Base-by-base conservation (phyloP, 495 filamentous ascomycete genomes). In the Sordaria brevicollis region DNA sequence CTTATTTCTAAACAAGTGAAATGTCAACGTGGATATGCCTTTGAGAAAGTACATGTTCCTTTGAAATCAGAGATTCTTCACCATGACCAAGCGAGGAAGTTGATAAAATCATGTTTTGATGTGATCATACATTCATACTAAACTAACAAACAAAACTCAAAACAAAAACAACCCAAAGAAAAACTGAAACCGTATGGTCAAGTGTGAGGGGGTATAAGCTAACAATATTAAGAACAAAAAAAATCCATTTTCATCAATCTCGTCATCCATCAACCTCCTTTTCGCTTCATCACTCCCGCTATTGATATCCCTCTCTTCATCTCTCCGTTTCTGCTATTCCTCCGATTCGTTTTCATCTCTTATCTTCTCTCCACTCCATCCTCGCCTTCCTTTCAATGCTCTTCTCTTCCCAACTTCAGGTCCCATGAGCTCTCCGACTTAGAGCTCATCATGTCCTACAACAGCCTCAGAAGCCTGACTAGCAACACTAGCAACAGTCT, bases 401-500 rank as follows among this genome's bases (percentile, higher is more conserved):
- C 41, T 49, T 8, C 0, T 19, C 39, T n/a, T n/a, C n/a, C n/a
- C n/a, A n/a, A n/a, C 2, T 19, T 43, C n/a, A 8, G 17, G 4
- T 37, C 36, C 36, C 2, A 37, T 13, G 10, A 17, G 1, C 37
- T 39, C 15, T n/a, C 37, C 7, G 37, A 36, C 4, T n/a, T 2
- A 54, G 11, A 57, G 49, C 49, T 62, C 49, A 2, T 62, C 49
- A 31, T 62, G 49, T 0, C 49, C 49, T 0, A 62, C 49, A 17
- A 74, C 78, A 4, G 74, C 76, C 35, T 76, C 74, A 4, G 71
- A 65, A 34, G 76, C 79, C 36, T 72, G 41, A 34, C 34, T 41
- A 15, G 68, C 75, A 3, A 66, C 76, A 10, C 68, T 69, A 0
- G 65, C 69, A 1, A 69, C 74, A 2, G 78, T 78, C n/a, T 72